Conservation (phyloP, 257 asterid genomes). For the Marsdenia floribunda region DNA sequence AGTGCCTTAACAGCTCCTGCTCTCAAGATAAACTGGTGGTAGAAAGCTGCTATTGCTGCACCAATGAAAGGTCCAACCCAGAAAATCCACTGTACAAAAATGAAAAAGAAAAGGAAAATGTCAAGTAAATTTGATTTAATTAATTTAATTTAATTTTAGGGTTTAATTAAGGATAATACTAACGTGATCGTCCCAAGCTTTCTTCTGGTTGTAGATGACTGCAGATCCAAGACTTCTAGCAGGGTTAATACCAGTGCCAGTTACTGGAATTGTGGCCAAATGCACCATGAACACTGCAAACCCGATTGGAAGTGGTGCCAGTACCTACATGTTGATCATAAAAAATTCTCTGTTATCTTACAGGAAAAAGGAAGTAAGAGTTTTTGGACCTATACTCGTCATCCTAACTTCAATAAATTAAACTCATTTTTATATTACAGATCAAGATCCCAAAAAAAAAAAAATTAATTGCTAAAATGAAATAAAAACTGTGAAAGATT, state of each 20-base stretch:
- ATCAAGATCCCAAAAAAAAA: background rate
- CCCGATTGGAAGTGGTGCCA: slow-evolving; percentile 87
- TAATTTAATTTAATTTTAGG: too few species aligned
- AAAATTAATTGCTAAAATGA: too few species aligned
- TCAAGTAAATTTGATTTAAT: background rate
- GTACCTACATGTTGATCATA: slow-evolving; percentile 29
- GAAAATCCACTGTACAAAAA: slow-evolving; percentile 33
- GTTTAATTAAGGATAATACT: background rate
- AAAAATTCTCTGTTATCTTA: background rate
- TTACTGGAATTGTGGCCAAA: slow-evolving; percentile 68
- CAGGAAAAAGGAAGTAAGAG: too few species aligned
- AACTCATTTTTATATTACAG: too few species aligned
- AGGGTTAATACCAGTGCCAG: slow-evolving; percentile 83
- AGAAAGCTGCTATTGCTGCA: slow-evolving; percentile 40
- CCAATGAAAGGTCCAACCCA: slow-evolving; percentile 50
- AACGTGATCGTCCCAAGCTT: slow-evolving; percentile 68
- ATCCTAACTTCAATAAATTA: too few species aligned
- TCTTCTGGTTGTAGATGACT: slow-evolving; percentile 41
- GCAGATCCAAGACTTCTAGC: slow-evolving; percentile 90
- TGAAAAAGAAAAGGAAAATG: background rate
- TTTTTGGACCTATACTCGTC: too few species aligned
- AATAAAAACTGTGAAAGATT: too few species aligned
- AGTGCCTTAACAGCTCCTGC: slow-evolving; percentile 35
- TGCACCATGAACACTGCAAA: slow-evolving; percentile 82
- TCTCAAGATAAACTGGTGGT: slow-evolving; percentile 36